Conservation (phyloP, 1,284 basidiomycete species). For the Flammula alnicola region DNA sequence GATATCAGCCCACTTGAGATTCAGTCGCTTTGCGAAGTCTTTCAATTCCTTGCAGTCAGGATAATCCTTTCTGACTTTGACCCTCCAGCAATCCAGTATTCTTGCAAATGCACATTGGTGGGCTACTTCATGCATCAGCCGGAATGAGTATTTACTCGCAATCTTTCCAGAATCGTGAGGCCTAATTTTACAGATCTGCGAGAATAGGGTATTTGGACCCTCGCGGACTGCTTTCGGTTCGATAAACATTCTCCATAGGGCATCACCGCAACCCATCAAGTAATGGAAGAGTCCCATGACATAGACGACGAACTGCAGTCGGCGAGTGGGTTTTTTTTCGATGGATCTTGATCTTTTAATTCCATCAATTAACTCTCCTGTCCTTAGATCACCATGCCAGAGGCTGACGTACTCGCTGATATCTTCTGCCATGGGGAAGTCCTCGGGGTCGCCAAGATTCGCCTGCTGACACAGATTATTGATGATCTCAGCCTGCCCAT, state of each 20-base stretch:
- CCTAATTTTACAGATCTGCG: constrained; percentile 21
- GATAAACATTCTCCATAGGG: constrained; percentile 25
- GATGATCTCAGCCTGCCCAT: constrained; percentile 25
- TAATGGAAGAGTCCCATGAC: constrained; percentile 29
- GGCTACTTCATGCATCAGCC: constrained; percentile 31
- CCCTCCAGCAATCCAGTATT: too few species aligned
- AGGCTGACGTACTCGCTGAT: constrained; percentile 19
- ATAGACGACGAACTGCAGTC: constrained; percentile 26
- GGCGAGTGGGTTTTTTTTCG: constrained; percentile 22
- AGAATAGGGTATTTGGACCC: constrained; percentile 21
- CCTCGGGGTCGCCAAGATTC: constrained; percentile 8
- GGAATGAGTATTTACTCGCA: constrained; percentile 27
- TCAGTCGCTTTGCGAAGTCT: too few species aligned
- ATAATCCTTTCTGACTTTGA: too few species aligned
- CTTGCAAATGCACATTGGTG: too few species aligned
- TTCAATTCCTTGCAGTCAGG: too few species aligned
- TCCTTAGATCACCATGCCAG: constrained; percentile 28
- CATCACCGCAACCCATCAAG: constrained; percentile 31
- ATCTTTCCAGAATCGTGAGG: constrained; percentile 32
- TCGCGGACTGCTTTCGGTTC: constrained; percentile 9
- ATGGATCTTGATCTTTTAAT: constrained; percentile 17
- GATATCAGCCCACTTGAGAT: too few species aligned
- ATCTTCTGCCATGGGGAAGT: background rate
- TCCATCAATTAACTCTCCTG: constrained; percentile 21
- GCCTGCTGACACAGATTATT: constrained; percentile 20